Percentiles rank a stretch among this genome's conserved stretches.
Conservation (phyloP, 1,284 basidiomycete genomes). For the Cronartium quercuum region DNA sequence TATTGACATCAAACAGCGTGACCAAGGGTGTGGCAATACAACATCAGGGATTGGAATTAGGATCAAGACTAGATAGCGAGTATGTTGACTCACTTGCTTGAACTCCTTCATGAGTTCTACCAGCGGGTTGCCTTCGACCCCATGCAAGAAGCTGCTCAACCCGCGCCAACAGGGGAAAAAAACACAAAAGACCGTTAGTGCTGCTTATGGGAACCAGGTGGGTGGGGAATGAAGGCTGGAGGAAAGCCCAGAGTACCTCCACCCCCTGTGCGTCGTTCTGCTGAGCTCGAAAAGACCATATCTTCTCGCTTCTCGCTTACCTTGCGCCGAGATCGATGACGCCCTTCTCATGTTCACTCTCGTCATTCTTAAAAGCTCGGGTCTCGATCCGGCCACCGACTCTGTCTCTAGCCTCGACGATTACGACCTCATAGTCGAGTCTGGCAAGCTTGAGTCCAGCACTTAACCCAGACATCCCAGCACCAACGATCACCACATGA, state of each 20-base stretch:
- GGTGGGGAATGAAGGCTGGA: no score
- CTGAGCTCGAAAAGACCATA: background rate
- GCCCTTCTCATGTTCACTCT: background rate
- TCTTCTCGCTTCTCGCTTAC: background rate
- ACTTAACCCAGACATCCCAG: conserved; percentile 19
- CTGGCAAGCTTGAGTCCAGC: conserved; percentile 5
- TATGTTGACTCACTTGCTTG: conserved; percentile 6
- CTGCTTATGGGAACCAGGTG: no score
- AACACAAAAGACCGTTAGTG: background rate
- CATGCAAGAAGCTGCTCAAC: conserved; percentile 28
- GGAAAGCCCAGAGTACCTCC: no score
- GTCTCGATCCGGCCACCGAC: conserved; percentile 18
- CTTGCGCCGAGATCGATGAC: conserved; percentile 30
- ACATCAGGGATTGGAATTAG: background rate
- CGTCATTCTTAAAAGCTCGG: conserved; percentile 1
- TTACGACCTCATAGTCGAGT: conserved; percentile 3
- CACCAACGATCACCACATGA: conserved; percentile 24
- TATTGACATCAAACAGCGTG: no score
- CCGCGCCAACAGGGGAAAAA: background rate
- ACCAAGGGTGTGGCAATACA: no score
- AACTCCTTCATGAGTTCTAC: conserved; percentile 16
- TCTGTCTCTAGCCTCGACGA: conserved; percentile 34
- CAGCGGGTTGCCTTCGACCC: conserved; percentile 32
- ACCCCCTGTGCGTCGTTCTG: no score
- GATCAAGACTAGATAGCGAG: background rate